Evolutionary conservation across 2,329 filamentous ascomycete species (phyloP).

Genomic region (Aspergillus arachidicola): DNA sequence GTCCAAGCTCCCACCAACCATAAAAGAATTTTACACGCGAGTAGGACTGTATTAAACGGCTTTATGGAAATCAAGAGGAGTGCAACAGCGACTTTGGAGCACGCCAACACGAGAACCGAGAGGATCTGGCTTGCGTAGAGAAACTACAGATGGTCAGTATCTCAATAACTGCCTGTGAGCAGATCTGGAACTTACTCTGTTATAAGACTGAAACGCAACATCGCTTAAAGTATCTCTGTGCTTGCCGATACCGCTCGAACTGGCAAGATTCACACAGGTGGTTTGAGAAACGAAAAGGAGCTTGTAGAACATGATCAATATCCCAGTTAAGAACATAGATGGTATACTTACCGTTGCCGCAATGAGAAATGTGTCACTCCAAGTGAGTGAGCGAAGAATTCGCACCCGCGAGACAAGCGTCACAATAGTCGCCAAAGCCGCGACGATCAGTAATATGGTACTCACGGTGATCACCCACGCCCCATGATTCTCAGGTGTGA

Average conservation of each 20-base stretch:
- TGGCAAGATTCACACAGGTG: neutral
- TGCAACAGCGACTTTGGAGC: neutral
- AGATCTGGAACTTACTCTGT: neutral
- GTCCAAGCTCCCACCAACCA: neutral
- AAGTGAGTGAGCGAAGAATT: neutral
- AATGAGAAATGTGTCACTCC: neutral
- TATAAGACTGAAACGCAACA: neutral
- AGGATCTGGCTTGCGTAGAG: constrained; percentile 5
- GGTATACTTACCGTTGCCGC: neutral
- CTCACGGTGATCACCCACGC: neutral
- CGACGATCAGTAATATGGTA: neutral
- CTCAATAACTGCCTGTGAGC: neutral
- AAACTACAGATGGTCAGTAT: neutral
- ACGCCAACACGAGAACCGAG: neutral
- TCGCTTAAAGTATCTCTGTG: neutral
- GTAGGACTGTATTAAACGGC: neutral
- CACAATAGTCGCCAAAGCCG: neutral
- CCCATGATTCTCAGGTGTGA: neutral
- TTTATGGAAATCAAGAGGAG: constrained; percentile 2
- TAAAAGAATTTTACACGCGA: neutral
- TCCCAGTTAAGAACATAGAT: too few species aligned
- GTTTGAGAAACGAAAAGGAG: constrained; percentile 1
- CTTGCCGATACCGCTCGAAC: neutral
- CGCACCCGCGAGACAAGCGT: constrained; percentile 4
- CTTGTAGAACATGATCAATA: neutral